Evolutionary conservation across 768 basidiomycete species (phyloP).

Genomic region (Ramaria sp.): DNA sequence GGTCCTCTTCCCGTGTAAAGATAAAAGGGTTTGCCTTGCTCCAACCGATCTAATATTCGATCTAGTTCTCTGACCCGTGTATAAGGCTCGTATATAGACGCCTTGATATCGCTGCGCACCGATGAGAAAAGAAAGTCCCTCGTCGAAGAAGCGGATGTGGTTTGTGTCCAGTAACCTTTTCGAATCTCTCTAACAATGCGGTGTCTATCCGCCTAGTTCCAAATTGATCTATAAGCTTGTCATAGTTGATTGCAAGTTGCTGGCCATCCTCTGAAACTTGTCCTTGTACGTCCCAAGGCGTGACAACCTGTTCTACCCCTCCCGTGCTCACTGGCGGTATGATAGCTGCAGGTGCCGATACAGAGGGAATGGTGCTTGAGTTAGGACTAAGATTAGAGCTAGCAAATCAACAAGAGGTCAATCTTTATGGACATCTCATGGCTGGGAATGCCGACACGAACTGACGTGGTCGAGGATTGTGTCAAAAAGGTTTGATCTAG

Average conservation of each 20-base stretch:
- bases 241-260: conserved; percentile 91
- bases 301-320: conserved; percentile 67
- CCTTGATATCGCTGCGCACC: conserved; percentile 37
- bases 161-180: conserved; percentile 76
- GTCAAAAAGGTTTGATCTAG: neutral
- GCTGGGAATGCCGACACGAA: too few relatives aligned
- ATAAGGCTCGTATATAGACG: conserved; percentile 5
- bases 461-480: too few relatives aligned
- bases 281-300: conserved; percentile 97
- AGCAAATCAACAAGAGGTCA: too few relatives aligned
- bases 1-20: conserved; percentile 97
- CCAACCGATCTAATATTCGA: conserved; percentile 88
- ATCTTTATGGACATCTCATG: too few relatives aligned
- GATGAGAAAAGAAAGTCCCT: conserved; percentile 97
- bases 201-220: conserved; percentile 77
- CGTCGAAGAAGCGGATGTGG: conserved; percentile 85
- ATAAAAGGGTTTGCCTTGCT: conserved; percentile 95
- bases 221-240: conserved; percentile 89
- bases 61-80: conserved; percentile 65
- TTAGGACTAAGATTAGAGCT: too few relatives aligned
- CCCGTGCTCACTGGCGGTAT: conserved; percentile 18
- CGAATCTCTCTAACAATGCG: conserved; percentile 77
- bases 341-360: conserved; percentile 15
- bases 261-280: conserved; percentile 80
- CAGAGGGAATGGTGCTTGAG: neutral